Percentiles rank a stretch among this genome's conserved stretches.
phyloP scores from a whole-genome alignment of 345 rosid species.

The Punica granatum region DNA sequence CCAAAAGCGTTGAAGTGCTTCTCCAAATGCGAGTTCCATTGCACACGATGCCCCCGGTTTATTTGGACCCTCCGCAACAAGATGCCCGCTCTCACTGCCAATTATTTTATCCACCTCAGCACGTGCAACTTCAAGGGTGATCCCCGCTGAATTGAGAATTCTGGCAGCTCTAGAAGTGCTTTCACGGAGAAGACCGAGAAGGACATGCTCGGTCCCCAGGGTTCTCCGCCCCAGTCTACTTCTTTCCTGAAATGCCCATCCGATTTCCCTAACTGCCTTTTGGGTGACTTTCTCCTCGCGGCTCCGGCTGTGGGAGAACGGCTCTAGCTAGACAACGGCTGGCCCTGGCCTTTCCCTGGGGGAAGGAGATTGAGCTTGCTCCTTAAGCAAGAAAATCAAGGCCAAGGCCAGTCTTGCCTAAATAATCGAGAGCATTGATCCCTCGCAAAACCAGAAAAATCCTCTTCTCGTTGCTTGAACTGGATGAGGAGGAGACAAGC shows the following conservation, averaged over 20 bases:
- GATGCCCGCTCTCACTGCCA: constrained; percentile 96
- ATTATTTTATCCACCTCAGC: constrained; percentile 89
- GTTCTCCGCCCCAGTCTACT: constrained; percentile 95
- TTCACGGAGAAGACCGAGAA: constrained; percentile 90
- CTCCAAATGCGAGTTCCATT: constrained; percentile 76
- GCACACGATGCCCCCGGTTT: constrained; percentile 98
- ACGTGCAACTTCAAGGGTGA: constrained; percentile 82
- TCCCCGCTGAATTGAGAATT: constrained; percentile 96
- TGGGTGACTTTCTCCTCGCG: constrained; percentile 96
- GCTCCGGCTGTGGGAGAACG: no score
- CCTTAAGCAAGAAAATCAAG: constrained; percentile 40
- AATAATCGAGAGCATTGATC: constrained; percentile 40
- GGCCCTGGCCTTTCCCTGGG: constrained; percentile 39
- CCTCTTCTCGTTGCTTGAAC: no score
- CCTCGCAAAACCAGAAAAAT: constrained; percentile 58
- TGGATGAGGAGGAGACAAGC: no score
- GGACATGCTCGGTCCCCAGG: constrained; percentile 95
- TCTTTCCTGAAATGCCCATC: constrained; percentile 99
- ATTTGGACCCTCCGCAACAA: constrained; percentile 91
- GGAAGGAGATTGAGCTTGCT: constrained; percentile 27
- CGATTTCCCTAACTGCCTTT: constrained; percentile 91
- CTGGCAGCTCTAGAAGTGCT: constrained; percentile 98
- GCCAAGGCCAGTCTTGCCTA: constrained; percentile 25
- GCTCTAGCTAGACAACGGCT: constrained; percentile 55
- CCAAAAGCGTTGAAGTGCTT: constrained; percentile 3